Conservation (phyloP, 495 filamentous ascomycete genomes). For the Clohesyomyces aquaticus region DNA sequence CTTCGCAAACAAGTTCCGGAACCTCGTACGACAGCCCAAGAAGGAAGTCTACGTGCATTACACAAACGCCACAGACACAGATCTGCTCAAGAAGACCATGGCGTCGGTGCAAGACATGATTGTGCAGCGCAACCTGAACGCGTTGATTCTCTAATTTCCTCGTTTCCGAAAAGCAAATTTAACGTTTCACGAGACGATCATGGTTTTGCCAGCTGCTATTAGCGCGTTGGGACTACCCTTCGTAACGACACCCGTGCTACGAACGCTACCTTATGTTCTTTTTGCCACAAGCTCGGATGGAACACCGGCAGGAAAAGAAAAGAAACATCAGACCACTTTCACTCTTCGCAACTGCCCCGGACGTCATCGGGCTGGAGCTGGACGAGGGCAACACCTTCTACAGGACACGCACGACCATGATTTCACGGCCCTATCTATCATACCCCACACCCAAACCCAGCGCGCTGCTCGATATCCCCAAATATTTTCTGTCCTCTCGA, state of each 20-base stretch:
- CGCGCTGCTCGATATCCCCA: neutral
- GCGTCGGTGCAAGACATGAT: conserved; percentile 98
- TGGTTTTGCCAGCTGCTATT: conserved; percentile 16
- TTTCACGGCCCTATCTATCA: conserved; percentile 20
- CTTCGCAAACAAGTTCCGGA: conserved; percentile 44
- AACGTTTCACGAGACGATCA: conserved; percentile 12
- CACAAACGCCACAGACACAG: conserved; percentile 97
- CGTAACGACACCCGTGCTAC: neutral
- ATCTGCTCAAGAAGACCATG: conserved; percentile 97
- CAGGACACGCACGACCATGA: conserved; percentile 5
- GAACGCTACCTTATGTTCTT: too few species aligned
- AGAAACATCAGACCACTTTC: conserved; percentile 21
- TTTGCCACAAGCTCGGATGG: conserved; percentile 5
- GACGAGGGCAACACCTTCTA: neutral
- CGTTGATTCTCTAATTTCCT: conserved; percentile 78
- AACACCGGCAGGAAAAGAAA: neutral
- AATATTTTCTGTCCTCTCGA: conserved; percentile 1
- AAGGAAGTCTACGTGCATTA: conserved; percentile 99
- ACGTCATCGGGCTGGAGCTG: neutral
- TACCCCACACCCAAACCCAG: too few species aligned
- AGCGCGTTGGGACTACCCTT: conserved; percentile 1
- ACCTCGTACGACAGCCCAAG: conserved; percentile 93
- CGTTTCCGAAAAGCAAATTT: conserved; percentile 22
- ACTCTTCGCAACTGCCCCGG: neutral
- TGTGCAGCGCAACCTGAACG: conserved; percentile 95